phyloP scores from a whole-genome alignment of 139 green algal genomes.

The Chlorella sp. region DNA sequence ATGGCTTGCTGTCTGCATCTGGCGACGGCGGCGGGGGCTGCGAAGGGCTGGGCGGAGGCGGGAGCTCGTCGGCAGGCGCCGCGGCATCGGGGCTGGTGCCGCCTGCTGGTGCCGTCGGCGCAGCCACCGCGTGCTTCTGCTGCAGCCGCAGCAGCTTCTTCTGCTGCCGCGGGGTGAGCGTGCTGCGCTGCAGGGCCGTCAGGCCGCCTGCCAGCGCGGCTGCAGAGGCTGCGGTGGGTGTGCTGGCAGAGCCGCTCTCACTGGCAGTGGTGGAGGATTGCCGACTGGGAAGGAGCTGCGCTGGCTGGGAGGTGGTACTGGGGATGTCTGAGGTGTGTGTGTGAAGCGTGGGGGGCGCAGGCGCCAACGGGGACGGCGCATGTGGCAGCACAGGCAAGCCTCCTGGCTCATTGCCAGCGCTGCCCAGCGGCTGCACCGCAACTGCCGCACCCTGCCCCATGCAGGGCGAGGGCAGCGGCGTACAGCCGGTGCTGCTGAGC shows the following conservation, averaged over 20 bases:
- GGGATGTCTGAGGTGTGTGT: background rate
- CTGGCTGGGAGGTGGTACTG: background rate
- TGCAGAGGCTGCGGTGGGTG: background rate
- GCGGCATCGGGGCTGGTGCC: background rate
- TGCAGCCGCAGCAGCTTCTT: conserved; percentile 37
- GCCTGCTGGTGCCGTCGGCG: background rate
- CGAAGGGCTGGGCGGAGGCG: background rate
- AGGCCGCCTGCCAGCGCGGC: background rate
- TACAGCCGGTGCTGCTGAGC: background rate
- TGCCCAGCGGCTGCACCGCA: background rate
- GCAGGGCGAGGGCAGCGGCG: conserved; percentile 3
- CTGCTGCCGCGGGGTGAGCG: conserved; percentile 13
- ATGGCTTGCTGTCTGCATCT: background rate
- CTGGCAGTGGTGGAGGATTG: background rate
- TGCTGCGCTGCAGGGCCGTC: background rate
- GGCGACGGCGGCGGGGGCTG: background rate
- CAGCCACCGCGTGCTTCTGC: conserved; percentile 24
- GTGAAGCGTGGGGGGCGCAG: background rate
- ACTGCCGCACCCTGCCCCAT: background rate
- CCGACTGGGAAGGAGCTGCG: too few species aligned
- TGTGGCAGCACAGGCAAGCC: background rate
- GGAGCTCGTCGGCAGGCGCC: background rate
- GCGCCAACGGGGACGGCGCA: background rate
- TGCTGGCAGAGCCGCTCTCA: background rate
- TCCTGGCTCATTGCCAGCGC: background rate